Evolutionary conservation across 495 filamentous ascomycete species (phyloP), one percentile per base, ranked within the genome.

Genomic region (Talaromyces trachyspermus): DNA sequence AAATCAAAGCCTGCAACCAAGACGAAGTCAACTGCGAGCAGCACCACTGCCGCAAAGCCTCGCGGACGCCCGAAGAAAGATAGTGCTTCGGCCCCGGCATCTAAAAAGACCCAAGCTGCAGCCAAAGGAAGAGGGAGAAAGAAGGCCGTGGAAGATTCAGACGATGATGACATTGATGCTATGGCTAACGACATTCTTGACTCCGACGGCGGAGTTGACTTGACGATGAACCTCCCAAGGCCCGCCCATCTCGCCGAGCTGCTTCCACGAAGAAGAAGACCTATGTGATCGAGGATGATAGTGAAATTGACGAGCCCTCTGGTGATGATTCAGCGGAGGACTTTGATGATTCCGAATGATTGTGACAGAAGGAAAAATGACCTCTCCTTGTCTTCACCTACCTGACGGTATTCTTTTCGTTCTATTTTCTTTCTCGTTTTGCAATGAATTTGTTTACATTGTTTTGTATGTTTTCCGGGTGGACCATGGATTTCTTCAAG

Each of bases 101-200:
- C 70, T 45, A 82, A 82, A 54, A 61, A 69, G 17, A 57, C 62
- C 4, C 68, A 88, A 12, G 88, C 84, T 9, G 86, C 88, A 0
- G 87, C 86, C 10, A 85, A 84, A 63, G 56, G 71, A 0, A 67
- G 71, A 46, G 41, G 46, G 0, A 70, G 66, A 56, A 69, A 69
- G 54, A 61, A 62, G 35, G 33, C 58, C 5, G 54, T 41, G 5
- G 64, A 70, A 46, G 68, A 71, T 24, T 53, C 68, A 44, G 70
- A 65, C 17, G 62, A 77, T 47, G 70, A 72, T 50, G 70, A 70
- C 35, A 72, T 71, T 24, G 70, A 78, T 39, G 72, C 68, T 19
- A 66, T 80, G 53, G 78, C 75, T 27, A 76, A 80, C 43, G 78
- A 80, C 19, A 71, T 79, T 26, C 49, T 80, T 45, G 71, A 74